Conservation (phyloP, 2,329 filamentous ascomycete species). For the Venturia oleaginea region DNA sequence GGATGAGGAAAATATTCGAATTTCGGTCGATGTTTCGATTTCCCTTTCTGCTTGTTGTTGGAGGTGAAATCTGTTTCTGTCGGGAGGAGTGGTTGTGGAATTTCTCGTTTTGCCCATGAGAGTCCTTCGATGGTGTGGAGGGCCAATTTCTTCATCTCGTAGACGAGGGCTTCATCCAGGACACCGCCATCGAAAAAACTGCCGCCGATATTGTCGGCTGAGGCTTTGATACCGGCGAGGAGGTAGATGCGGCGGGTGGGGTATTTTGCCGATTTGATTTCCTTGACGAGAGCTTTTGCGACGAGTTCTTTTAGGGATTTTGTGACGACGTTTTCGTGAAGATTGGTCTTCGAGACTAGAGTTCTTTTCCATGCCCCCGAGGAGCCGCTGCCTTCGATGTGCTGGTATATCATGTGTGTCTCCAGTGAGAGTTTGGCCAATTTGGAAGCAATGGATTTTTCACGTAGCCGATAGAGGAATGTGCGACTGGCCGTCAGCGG, state of each 20-base stretch:
- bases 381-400: constrained; percentile 76
- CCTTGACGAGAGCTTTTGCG: constrained; percentile 70
- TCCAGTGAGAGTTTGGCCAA: constrained; percentile 34
- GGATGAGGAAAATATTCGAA: constrained; percentile 37
- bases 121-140: constrained; percentile 60
- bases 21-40: constrained; percentile 14
- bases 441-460: constrained; percentile 10
- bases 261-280: constrained; percentile 85
- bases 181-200: constrained; percentile 91
- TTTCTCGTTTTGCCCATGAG: constrained; percentile 30
- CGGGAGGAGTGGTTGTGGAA: constrained; percentile 18
- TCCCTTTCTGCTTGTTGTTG: not conserved
- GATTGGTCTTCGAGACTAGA: constrained; percentile 68
- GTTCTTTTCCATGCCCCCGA: constrained; percentile 88
- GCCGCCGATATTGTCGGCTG: constrained; percentile 84
- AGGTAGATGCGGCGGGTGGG: constrained; percentile 95
- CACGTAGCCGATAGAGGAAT: constrained; percentile 2
- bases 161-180: constrained; percentile 81
- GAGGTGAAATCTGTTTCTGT: constrained; percentile 2
- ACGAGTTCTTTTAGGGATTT: constrained; percentile 78
- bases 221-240: constrained; percentile 72
- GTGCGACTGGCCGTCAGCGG: not conserved
- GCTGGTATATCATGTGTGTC: constrained; percentile 77
- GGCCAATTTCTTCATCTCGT: constrained; percentile 49
- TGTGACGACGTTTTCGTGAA: constrained; percentile 76